Base-by-base conservation (phyloP, 805 yeast species). In the Myxozyma melibiosi region DNA sequence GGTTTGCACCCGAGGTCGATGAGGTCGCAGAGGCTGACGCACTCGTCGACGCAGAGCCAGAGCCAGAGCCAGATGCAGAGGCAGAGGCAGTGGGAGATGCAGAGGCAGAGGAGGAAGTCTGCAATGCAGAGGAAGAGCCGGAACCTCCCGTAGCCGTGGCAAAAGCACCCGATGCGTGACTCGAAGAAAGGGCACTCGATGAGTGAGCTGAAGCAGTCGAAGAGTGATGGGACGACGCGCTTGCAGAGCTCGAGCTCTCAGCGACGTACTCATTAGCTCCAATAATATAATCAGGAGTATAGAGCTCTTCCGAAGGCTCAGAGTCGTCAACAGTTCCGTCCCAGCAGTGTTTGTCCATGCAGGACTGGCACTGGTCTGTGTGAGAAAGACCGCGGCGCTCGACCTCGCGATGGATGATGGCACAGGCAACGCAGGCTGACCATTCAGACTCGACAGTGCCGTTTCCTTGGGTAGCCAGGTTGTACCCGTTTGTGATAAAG, bases 281-380 rank as follows among this genome's bases (percentile, higher is more conserved):
- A 40, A 53, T 44, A 3, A 39, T 34, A 33, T 30, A 31, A 24
- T 49, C 4, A 4, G 48, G 44, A 16, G 20, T 8, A 14, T 16
- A 13, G 8, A 5, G 18, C 3, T 16, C 30, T 18, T 16, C 6
- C 16, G 48, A 24, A 4, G 52, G 52, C 9, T 13, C 27, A 7
- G 52, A 24, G 6, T 35, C 27, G 14, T 53, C 57, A 40, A 41
- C 31, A 11, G 56, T 37, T 4, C 66, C 66, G 31, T 80, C 76
- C 91, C 91, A 90, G 72, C 97, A 90, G 71, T 88, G 88, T 5
- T 74, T 76, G 34, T 75, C 72, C 70, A 90, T 88, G 70, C 97
- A 90, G 52, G 74, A 59, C 64, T 81, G 73, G 74, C 97, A 90
- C 67, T 86, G 89, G 1, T 78, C 83, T n/a, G 82, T 73, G n/a